Base-by-base conservation (phyloP, 768 basidiomycete genomes). In the Russula olivacea region DNA sequence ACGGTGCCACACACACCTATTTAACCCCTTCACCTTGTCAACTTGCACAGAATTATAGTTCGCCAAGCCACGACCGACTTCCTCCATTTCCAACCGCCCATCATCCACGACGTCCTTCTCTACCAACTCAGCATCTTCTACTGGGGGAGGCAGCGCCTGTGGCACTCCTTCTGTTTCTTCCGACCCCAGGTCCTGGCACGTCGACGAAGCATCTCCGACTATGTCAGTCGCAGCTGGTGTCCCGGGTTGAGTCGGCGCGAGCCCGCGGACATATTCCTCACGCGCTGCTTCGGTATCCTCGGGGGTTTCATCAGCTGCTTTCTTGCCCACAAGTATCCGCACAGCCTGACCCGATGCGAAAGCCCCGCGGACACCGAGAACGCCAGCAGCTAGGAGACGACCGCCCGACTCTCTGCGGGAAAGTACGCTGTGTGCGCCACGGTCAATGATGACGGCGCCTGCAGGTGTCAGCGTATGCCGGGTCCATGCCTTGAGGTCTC, bases 311-410 rank as follows among this genome's bases (percentile, higher is more conserved):
- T 63, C 38, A 21, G 32, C 17, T 30, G 74, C 66, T 17, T 70
- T 70, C 38, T 76, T 76, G 36, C 80, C 79, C 14, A 91, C 80
- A 60, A 89, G 79, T 55, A 98, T 86, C 36, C 86, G 81, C 45
- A 99, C 96, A 6, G 96, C 97, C 74, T 98, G 96, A 6, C 94
- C 93, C 1, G 89, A 88, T 1, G 95, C 96, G 72, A 98, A 99
- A 0, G 83, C 83, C 19, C 96, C 97, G 52, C 87, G 83, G 56
- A 98, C 87, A 14, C 85, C 86, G 21, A 93, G 71, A 4, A 99
- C 95, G 19, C 97, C 97, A 11, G 85, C 95, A 1, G 97, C 85
- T n/a, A 99, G 82, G 10, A 98, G 76, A 8, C 95, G 81, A 8
- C 95, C 95, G 15, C 95, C 96, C 4, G 91, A 93, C 71, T 93